Conservation (phyloP, 495 filamentous ascomycete genomes). For the Glonium stellatum region DNA sequence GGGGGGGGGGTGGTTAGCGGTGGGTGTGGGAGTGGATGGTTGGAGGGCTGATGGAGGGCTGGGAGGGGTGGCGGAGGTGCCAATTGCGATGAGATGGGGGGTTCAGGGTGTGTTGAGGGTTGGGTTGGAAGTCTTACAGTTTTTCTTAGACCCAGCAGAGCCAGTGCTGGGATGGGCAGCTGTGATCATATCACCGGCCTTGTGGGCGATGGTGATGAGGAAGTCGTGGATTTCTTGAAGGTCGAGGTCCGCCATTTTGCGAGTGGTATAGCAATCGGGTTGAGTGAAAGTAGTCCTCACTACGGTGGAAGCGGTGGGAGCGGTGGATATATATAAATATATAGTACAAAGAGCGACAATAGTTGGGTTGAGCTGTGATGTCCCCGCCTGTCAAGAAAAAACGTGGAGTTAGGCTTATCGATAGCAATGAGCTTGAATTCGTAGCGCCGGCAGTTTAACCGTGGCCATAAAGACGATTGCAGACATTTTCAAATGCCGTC, state of each 20-base stretch:
- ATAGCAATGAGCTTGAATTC: neutral
- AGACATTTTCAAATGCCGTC: too few species aligned
- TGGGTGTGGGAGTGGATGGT: neutral
- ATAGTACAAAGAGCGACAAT: too few species aligned
- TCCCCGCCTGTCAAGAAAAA: neutral
- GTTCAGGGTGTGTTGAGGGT: neutral
- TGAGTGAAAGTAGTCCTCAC: too few species aligned
- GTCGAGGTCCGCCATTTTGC: slow-evolving; percentile 43
- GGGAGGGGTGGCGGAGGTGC: too few species aligned
- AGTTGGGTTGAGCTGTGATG: too few species aligned
- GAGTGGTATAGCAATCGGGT: too few species aligned
- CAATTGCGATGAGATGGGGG: neutral
- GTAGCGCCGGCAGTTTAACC: too few species aligned
- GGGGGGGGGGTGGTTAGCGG: slow-evolving; percentile 3
- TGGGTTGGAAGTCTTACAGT: slow-evolving; percentile 51
- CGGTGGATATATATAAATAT: too few species aligned
- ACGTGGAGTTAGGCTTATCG: neutral
- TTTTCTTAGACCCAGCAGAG: slow-evolving; percentile 69
- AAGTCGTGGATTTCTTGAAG: slow-evolving; percentile 76
- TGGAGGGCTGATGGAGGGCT: neutral
- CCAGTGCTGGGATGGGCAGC: slow-evolving; percentile 61
- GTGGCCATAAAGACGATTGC: too few species aligned
- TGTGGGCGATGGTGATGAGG: slow-evolving; percentile 63
- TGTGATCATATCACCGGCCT: slow-evolving; percentile 77
- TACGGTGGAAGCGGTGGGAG: too few species aligned